Conservation (phyloP, 2,329 filamentous ascomycete species). For the Alternaria sp. region DNA sequence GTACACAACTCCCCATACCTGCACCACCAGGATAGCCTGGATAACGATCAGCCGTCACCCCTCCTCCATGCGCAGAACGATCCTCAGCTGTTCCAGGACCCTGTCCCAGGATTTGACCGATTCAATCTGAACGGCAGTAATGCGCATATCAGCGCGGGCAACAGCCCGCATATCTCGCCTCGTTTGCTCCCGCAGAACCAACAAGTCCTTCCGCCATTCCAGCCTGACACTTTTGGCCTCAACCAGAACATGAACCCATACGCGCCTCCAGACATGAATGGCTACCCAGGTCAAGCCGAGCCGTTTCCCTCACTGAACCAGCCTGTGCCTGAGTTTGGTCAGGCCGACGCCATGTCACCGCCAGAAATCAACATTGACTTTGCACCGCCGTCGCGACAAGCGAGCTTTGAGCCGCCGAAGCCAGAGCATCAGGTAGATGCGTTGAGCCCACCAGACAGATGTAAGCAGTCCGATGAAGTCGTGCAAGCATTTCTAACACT, state of each 20-base stretch:
- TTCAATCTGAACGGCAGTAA: conserved; percentile 71
- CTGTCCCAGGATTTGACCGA: conserved; percentile 74
- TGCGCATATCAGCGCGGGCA: conserved; percentile 66
- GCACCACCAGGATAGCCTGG: conserved; percentile 79
- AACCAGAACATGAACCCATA: conserved; percentile 59
- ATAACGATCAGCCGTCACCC: conserved; percentile 79
- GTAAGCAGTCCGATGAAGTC: conserved; percentile 53
- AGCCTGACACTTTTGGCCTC: conserved; percentile 58
- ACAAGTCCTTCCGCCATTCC: conserved; percentile 59
- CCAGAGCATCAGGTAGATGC: conserved; percentile 73
- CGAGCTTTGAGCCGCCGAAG: conserved; percentile 72
- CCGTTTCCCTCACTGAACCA: conserved; percentile 59
- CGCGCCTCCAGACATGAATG: conserved; percentile 56
- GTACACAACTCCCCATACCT: conserved; percentile 85
- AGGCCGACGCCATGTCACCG: conserved; percentile 80
- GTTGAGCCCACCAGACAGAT: conserved; percentile 77
- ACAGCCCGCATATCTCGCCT: conserved; percentile 76
- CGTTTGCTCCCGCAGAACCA: conserved; percentile 75
- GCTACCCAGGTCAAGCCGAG: conserved; percentile 61
- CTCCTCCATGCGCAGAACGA: conserved; percentile 78
- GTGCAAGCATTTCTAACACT: conserved; percentile 28
- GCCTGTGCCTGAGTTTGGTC: conserved; percentile 67
- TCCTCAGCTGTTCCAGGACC: conserved; percentile 74
- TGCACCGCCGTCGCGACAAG: conserved; percentile 75
- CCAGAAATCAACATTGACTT: conserved; percentile 95